phyloP scores from a whole-genome alignment of 768 basidiomycete species.

The Suillus lakei region DNA sequence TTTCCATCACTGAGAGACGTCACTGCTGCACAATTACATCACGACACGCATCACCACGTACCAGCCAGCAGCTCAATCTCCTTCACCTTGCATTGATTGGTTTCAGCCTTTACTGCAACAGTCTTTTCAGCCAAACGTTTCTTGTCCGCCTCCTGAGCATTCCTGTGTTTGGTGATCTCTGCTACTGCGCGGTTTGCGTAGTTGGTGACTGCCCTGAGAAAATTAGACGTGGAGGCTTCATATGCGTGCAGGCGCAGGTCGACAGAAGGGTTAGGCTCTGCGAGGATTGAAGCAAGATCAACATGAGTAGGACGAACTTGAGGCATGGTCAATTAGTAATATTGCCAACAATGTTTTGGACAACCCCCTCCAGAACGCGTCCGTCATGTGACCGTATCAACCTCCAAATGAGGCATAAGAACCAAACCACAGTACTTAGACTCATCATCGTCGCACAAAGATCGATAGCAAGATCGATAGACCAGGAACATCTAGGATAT shows the following conservation, averaged over 20 bases:
- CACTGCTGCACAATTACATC: not conserved
- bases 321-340: slow-evolving; percentile 4
- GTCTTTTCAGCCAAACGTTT: slow-evolving; percentile 66
- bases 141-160: slow-evolving; percentile 62
- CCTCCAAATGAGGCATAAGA: slow-evolving; percentile 13
- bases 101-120: slow-evolving; percentile 68
- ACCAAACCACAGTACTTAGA: not conserved
- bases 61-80: slow-evolving; percentile 82
- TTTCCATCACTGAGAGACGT: slow-evolving; percentile 54
- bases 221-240: slow-evolving; percentile 70
- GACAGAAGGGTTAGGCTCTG: slow-evolving; percentile 59
- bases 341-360: not conserved
- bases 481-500: not conserved
- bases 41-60: slow-evolving; percentile 39
- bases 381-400: slow-evolving; percentile 28
- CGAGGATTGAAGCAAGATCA: slow-evolving; percentile 62
- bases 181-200: slow-evolving; percentile 76
- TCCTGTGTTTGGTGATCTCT: slow-evolving; percentile 69
- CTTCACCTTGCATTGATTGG: slow-evolving; percentile 71
- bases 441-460: not conserved
- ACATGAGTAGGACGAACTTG: slow-evolving; percentile 46
- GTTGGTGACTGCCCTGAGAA: slow-evolving; percentile 69
- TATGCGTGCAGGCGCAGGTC: slow-evolving; percentile 66
- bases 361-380: slow-evolving; percentile 14
- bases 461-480: not conserved